Evolutionary conservation across 768 basidiomycete genomes (phyloP), one percentile per base, ranked within the genome.

Genomic region (Lepiota subincarnata): DNA sequence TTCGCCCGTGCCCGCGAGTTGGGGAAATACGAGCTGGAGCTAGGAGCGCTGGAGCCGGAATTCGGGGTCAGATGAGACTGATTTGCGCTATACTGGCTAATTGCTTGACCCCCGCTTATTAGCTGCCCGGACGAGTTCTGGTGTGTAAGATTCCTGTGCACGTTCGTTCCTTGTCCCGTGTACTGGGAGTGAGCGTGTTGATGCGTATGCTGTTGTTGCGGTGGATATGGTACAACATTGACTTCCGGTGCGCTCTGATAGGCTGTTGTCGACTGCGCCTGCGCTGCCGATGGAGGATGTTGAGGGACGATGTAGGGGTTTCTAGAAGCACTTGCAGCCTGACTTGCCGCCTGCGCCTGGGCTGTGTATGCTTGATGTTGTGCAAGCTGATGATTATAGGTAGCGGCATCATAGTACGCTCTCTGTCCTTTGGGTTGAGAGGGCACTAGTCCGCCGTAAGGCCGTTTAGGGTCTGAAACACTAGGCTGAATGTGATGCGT

Each of bases 301-400:
- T 79, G 78, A 13, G 76, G 76, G 0, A 81, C 77, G 35, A 92
- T 83, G 62, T 94, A 94, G 10, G 92, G 92, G 62, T 94, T 93
- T 34, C 90, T 78, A 68, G 81, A 86, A 13, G 81, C 78, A 60
- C 79, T 83, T 0, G 87, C 82, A 19, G 87, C 85, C 60, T 89
- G 86, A 3, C 83, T 78, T 1, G 83, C 83, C 0, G 81, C 82
- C 63, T 91, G 89, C 10, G 86, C 85, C 66, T 92, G 91, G 2
- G 91, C 91, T 4, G 89, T 93, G 64, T 91, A 93, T 7, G 85
- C 86, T 68, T 99, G 96, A 62, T 98, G 96, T 65, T 95, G 92
- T 11, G 86, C 87, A 19, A 96, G 81, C 62, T 96, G 96, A 57
- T 96, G 93, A 59, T 94, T 93, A 73, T 99, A 99, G 1, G 87